Percentiles rank a stretch among this genome's conserved stretches.
Conservation (phyloP, 352 stramenopile genomes). For the Globisporangium takayamanum region DNA sequence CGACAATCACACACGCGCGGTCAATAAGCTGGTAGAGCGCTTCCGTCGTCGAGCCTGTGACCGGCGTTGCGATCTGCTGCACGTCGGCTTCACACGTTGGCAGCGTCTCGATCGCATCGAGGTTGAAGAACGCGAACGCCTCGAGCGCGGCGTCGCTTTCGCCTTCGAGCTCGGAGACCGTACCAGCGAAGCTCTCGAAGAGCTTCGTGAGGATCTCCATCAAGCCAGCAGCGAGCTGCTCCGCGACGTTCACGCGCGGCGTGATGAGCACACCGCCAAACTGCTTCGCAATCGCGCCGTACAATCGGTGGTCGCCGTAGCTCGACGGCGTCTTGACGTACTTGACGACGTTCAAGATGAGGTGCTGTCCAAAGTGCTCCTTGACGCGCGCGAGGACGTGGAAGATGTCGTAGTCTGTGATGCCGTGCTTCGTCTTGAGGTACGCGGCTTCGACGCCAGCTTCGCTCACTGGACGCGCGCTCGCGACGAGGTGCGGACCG, state of each 20-base stretch:
- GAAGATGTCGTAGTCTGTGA: too few relatives aligned
- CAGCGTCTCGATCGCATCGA: constrained; percentile 19
- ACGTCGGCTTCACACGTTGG: constrained; percentile 27
- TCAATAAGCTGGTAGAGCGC: constrained; percentile 59
- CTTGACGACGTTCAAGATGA: constrained; percentile 63
- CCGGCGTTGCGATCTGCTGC: constrained; percentile 18
- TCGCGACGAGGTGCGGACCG: too few relatives aligned
- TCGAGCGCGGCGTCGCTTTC: constrained; percentile 12
- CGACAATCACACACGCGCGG: constrained; percentile 47
- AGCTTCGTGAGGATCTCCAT: constrained; percentile 55
- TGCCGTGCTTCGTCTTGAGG: too few relatives aligned
- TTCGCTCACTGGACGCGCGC: too few relatives aligned
- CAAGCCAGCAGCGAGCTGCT: constrained; percentile 35
- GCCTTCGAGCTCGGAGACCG: neutral
- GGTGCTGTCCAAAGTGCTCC: constrained; percentile 40
- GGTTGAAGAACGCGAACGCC: constrained; percentile 53
- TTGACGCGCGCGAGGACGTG: neutral
- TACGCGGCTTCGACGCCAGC: too few relatives aligned
- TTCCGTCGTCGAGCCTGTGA: constrained; percentile 35
- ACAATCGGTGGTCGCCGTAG: constrained; percentile 39
- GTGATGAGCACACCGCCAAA: constrained; percentile 60
- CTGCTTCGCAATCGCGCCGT: constrained; percentile 52
- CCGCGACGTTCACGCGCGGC: constrained; percentile 22
- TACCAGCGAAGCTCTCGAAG: constrained; percentile 21
- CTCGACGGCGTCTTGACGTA: constrained; percentile 28